Evolutionary conservation across 2,329 filamentous ascomycete genomes (phyloP).

Genomic region (Diaporthe ampelina): DNA sequence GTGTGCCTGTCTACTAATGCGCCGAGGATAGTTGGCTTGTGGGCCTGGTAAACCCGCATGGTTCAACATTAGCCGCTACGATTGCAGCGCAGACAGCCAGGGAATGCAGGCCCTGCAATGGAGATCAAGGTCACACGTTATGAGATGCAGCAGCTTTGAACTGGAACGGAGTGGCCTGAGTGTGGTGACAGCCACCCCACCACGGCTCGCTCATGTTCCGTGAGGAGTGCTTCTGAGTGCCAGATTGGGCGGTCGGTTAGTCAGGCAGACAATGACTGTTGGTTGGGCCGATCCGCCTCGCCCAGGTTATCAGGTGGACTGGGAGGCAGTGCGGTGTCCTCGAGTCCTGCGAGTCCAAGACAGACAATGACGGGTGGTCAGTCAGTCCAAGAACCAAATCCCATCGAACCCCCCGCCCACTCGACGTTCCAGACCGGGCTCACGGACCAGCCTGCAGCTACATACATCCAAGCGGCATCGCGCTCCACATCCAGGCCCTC

Average conservation of each 20-base stretch:
- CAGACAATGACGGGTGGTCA: neutral
- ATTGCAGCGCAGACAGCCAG: neutral
- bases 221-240: conserved; percentile 4
- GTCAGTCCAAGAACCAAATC: neutral
- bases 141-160: conserved; percentile 1
- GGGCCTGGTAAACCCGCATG: neutral
- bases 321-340: neutral
- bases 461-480: conserved; percentile 19
- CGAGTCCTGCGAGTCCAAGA: conserved; percentile 30
- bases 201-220: conserved; percentile 19
- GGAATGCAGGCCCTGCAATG: neutral
- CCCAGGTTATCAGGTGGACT: too few species aligned
- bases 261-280: neutral
- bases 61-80: neutral
- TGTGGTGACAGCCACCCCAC: conserved; percentile 16
- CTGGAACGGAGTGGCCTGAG: conserved; percentile 1
- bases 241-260: conserved; percentile 3
- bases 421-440: conserved; percentile 20
- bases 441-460: conserved; percentile 28
- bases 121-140: neutral
- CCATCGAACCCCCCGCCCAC: neutral
- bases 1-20: neutral
- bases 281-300: conserved; percentile 1
- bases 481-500: conserved; percentile 9
- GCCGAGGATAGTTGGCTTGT: neutral